These are phyloP conservation scores for Lentinula lateritia DNA, from an alignment of 768 basidiomycete genomes.

Conservation along the genomic window DNA sequence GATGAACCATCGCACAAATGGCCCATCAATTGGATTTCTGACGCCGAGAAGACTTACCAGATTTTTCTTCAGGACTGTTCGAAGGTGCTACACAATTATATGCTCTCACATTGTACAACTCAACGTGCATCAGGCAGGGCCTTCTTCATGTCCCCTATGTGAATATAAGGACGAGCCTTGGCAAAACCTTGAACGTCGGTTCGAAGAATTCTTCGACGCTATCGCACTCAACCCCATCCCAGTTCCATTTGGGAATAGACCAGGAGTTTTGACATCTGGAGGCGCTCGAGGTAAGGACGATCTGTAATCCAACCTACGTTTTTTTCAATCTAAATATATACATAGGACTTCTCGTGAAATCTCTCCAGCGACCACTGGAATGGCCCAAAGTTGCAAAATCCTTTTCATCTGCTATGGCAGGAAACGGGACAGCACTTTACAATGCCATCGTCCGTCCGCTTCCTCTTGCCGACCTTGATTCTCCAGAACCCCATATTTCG, in stretches of 20 bases:
- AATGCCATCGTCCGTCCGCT: constrained; percentile 5
- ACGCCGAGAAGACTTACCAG: constrained; percentile 17
- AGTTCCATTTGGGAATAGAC: constrained; percentile 11
- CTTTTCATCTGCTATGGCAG: constrained; percentile 13
- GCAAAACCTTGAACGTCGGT: constrained; percentile 9
- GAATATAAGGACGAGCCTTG: constrained; percentile 8
- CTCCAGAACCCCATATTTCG: constrained; percentile 1
- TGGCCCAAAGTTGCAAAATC: constrained; percentile 13
- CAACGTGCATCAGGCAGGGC: constrained; percentile 12
- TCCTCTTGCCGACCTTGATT: neutral
- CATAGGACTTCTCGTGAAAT: constrained; percentile 11
- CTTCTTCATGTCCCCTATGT: constrained; percentile 13
- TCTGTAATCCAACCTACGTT: too few relatives aligned
- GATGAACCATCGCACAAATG: constrained; percentile 19
- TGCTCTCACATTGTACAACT: neutral
- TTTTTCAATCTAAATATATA: neutral
- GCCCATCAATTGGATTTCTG: constrained; percentile 15
- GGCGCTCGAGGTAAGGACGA: constrained; percentile 12
- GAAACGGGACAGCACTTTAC: constrained; percentile 17
- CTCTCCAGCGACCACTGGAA: constrained; percentile 12
- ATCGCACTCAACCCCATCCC: constrained; percentile 13
- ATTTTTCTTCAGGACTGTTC: constrained; percentile 16
- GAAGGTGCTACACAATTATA: neutral
- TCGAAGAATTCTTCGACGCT: constrained; percentile 17
- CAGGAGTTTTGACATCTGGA: constrained; percentile 18